Percentiles rank a stretch among this genome's conserved stretches.
phyloP scores from a whole-genome alignment of 345 rosid genomes.

The Eucalyptus polyanthemos region DNA sequence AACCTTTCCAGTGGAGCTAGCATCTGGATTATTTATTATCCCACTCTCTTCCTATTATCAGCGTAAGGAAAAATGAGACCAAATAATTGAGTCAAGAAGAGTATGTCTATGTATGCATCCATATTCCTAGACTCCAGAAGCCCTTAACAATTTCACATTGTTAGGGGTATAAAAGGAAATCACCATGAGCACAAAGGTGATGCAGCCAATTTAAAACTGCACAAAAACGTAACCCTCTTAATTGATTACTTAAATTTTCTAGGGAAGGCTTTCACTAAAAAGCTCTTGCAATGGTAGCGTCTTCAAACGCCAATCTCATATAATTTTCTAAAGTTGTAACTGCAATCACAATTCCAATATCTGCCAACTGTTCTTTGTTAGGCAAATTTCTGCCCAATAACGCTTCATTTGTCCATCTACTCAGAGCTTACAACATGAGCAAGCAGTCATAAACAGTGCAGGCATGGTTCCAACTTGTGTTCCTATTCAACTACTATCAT shows the following conservation, averaged over 20 bases:
- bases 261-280: background rate
- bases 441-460: background rate
- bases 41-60: conserved; percentile 23
- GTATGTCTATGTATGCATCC: background rate
- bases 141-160: background rate
- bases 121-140: background rate
- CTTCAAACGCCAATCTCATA: background rate
- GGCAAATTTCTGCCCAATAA: background rate
- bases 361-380: background rate
- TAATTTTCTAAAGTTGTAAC: background rate
- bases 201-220: background rate
- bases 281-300: background rate
- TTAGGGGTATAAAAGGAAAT: background rate
- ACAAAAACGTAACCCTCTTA: background rate
- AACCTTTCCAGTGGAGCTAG: conserved; percentile 15
- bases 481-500: background rate
- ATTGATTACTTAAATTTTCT: background rate
- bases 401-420: background rate
- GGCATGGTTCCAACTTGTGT: background rate
- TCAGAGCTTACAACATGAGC: background rate
- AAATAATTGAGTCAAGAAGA: background rate
- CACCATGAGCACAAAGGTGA: background rate
- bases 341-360: background rate
- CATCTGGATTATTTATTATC: conserved; percentile 11
- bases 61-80: background rate